Evolutionary conservation across 2,329 filamentous ascomycete genomes (phyloP), one percentile per base, ranked within the genome.

Genomic region (Penicillium sp.): DNA sequence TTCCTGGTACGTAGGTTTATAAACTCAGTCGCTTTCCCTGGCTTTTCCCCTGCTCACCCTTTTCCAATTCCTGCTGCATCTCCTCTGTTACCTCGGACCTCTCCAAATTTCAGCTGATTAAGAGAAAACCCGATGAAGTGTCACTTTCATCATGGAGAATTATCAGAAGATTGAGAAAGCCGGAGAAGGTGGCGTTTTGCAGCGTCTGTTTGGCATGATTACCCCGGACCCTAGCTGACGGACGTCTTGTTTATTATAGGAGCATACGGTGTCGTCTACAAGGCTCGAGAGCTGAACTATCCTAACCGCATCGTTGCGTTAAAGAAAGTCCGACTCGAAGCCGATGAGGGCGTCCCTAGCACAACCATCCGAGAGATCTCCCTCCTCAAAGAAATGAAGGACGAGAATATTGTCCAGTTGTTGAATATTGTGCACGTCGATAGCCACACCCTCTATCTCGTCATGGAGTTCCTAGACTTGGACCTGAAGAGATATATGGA

Each of bases 401-500:
- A 96, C 73, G 87, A 89, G 58, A 95, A 93, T 76, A 94, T 96
- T 68, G 89, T 96, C 58, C 85, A 86, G 62, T 85, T 96, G 42
- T 77, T 92, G 70, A 96, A 96, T 79, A 96, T 96, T 63, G 91
- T 96, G 50, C 92, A 96, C 74, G 90, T 91, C 70, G 92, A 96
- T 72, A 90, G 92, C 55, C 90, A 96, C 79, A 96, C 96, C 78
- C 85, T 96, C 49, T 96, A 96, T 75, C 88, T 96, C 46, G 92
- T 96, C 65, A 89, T 92, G 63, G 92, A 96, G 74, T 96, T 90
- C 75, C 87, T 96, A 64, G 92, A 96, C 70, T 82, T 93, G 55
- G 92, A 96, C 69, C 80, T 96, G 66, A 96, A 96, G 80, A 96
- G 94, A 76, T 96, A 95, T 76, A 96, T 96, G 90, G 92, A 96